Conservation (phyloP, 2,329 filamentous ascomycete genomes). For the Aspergillus uvarum region DNA sequence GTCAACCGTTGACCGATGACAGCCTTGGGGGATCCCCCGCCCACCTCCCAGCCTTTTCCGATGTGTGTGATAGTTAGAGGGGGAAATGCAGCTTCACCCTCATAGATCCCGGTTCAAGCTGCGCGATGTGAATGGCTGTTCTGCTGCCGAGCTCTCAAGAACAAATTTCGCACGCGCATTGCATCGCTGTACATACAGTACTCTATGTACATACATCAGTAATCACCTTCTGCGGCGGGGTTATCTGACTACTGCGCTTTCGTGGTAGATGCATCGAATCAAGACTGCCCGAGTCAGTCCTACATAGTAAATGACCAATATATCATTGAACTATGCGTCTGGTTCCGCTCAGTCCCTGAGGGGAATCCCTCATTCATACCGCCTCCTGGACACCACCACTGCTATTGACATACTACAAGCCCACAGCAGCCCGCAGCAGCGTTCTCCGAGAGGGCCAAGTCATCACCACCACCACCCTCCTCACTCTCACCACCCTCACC, state of each 20-base stretch:
- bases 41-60: background rate
- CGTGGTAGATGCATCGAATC: background rate
- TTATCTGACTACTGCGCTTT: background rate
- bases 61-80: background rate
- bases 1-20: background rate
- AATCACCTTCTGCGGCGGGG: background rate
- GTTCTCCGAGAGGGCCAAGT: conserved; percentile 8
- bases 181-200: background rate
- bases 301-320: background rate
- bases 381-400: background rate
- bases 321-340: background rate
- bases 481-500: background rate
- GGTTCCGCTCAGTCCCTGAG: background rate
- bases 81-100: background rate
- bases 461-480: conserved; percentile 3
- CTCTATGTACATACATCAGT: background rate
- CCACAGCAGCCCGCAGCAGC: conserved; percentile 1
- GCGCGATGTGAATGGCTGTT: background rate
- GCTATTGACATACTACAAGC: background rate
- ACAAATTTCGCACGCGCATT: background rate
- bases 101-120: background rate
- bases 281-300: background rate
- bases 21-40: background rate
- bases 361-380: background rate
- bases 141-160: background rate